Conservation (phyloP, 1,139 yeast species). For the Candida tropicalis region DNA sequence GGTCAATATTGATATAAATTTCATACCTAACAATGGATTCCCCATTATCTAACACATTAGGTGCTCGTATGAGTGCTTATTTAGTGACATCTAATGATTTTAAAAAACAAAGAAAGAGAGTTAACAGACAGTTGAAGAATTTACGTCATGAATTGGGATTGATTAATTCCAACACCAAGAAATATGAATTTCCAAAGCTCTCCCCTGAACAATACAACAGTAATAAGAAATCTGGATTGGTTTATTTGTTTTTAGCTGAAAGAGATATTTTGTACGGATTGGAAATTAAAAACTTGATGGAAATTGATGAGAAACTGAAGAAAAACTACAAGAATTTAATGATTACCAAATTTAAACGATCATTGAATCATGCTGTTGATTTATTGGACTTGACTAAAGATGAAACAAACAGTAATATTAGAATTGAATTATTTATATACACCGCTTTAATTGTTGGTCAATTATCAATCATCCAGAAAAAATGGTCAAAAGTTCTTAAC, state of each 20-base stretch:
- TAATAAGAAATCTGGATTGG: constrained; percentile 49
- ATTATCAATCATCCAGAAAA: constrained; percentile 56
- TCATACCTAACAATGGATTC: constrained; percentile 24
- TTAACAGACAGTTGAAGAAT: constrained; percentile 52
- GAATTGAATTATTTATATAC: constrained; percentile 63
- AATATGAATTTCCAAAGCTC: constrained; percentile 48
- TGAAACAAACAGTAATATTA: constrained; percentile 26
- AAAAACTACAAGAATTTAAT: constrained; percentile 55
- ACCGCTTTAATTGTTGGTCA: constrained; percentile 64
- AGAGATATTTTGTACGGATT: constrained; percentile 69
- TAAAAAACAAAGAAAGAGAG: constrained; percentile 48
- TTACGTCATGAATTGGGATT: constrained; percentile 60
- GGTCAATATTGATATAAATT: too few relatives aligned
- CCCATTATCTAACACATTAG: constrained; percentile 48
- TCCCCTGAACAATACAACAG: constrained; percentile 46
- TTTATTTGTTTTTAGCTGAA: constrained; percentile 62
- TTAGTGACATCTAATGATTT: constrained; percentile 55
- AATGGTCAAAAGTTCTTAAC: constrained; percentile 57
- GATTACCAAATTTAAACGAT: constrained; percentile 68
- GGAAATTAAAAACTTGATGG: constrained; percentile 61
- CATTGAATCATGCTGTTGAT: constrained; percentile 47
- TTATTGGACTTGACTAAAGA: constrained; percentile 45
- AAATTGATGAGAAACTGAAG: constrained; percentile 45
- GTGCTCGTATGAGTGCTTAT: constrained; percentile 50
- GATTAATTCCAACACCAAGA: constrained; percentile 59